Base-by-base conservation (phyloP, 257 asterid species). In the Solanum arcanum region DNA sequence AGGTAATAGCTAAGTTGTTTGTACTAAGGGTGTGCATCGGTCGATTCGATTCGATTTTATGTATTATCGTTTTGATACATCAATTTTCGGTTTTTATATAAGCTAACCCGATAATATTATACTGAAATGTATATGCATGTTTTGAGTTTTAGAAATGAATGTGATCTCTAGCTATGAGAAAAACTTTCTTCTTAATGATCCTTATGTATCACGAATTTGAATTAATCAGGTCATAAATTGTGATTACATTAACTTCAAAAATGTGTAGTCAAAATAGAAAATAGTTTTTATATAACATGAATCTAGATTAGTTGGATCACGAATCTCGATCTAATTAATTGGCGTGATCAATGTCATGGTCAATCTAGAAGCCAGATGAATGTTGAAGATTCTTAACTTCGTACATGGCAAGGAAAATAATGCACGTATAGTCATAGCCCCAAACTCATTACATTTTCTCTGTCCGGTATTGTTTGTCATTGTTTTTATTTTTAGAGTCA, bases 211-310 rank as follows among this genome's bases (percentile, higher is more conserved):
- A 1, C n/a, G 0, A 52, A 18, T 18, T 0, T 52, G 1, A 52
- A 52, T 3, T 52, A 52, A 2, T 18, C 10, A 18, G 62, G 10
- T 52, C 0, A 52, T 52, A 0, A 52, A 0, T 52, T 0, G 10
- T 52, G 62, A 4, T 52, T 52, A 52, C 10, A 52, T 18, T 52
- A 52, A 18, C 1, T 23, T n/a, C 35, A 33, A 33, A 33, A 52
- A 52, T 52, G 11, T 52, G n/a, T 52, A 1, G 62, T 52, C 62
- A 52, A 52, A 18, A 1, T 18, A 52, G 2, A 52, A 18, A 52
- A 18, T 0, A 1, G 0, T 52, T 0, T 4, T 0, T 52, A 2
- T 52, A 0, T 18, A 52, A 6, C 10, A 1, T 0, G 0, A 52
- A 52, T 52, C 11, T 52, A 0, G 2, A 18, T 52, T 52, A 52